Percentiles rank a stretch among this genome's conserved stretches.
phyloP scores from a whole-genome alignment of 164 flowering plant species.

The Nymphaea colorata region DNA sequence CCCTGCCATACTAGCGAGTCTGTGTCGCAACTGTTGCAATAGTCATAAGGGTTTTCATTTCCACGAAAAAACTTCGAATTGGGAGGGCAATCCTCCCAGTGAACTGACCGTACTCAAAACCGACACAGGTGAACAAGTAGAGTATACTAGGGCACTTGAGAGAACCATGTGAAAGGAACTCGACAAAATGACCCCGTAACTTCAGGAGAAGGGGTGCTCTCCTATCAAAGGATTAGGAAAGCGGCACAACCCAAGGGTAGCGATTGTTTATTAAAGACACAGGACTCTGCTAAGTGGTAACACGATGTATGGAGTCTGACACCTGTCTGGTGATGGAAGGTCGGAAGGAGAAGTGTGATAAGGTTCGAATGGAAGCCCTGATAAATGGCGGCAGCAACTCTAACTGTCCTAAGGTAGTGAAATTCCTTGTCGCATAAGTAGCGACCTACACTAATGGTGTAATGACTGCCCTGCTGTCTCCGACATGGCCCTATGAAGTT shows the following conservation, averaged over 20 bases:
- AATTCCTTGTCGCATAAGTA: conserved; percentile 11
- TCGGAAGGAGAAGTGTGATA: conserved; percentile 1
- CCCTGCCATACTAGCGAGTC: too few species aligned
- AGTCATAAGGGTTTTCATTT: too few species aligned
- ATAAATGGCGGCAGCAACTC: background rate
- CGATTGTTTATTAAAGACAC: conserved; percentile 2
- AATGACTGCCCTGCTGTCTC: conserved; percentile 4
- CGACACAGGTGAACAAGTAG: too few species aligned
- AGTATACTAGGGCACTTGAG: background rate
- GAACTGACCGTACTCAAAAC: too few species aligned
- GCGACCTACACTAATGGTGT: conserved; percentile 8
- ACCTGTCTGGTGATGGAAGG: conserved; percentile 3
- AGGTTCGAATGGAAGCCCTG: background rate
- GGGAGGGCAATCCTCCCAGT: too few species aligned
- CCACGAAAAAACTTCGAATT: too few species aligned
- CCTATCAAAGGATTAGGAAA: conserved; percentile 3
- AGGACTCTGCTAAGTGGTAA: conserved; percentile 4
- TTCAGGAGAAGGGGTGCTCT: conserved; percentile 4
- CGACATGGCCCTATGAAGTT: conserved; percentile 2
- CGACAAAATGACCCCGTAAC: conserved; percentile 2
- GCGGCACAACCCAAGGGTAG: conserved; percentile 4
- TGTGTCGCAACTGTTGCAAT: too few species aligned
- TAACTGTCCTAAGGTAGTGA: conserved; percentile 8
- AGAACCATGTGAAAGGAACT: background rate
- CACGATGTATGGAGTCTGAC: background rate